Conservation (phyloP, 768 basidiomycete species). For the Pholiota microspora region DNA sequence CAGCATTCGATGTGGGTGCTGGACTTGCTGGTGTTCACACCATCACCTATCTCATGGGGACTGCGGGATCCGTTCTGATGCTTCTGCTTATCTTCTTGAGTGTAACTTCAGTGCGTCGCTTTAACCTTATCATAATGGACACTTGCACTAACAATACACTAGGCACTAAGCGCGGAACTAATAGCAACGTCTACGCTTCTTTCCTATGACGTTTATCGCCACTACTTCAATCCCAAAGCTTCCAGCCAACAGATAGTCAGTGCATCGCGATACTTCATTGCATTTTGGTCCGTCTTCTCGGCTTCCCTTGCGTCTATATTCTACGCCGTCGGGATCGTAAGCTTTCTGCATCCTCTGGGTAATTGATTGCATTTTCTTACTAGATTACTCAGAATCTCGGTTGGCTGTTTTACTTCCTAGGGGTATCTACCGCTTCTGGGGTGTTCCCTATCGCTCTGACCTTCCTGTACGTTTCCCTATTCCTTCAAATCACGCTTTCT, state of each 20-base stretch:
- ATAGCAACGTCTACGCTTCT: constrained; percentile 35
- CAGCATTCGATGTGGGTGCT: constrained; percentile 26
- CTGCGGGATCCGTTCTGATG: constrained; percentile 33
- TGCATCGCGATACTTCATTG: constrained; percentile 11
- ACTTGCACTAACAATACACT: neutral
- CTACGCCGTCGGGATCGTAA: neutral
- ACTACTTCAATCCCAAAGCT: constrained; percentile 19
- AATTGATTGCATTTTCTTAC: too few relatives aligned
- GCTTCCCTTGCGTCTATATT: constrained; percentile 20
- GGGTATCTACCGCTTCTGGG: constrained; percentile 21
- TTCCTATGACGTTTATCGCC: constrained; percentile 30
- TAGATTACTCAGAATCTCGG: neutral
- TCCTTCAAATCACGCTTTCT: neutral
- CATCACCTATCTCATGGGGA: constrained; percentile 32
- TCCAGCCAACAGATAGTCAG: constrained; percentile 9
- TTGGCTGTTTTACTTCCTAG: constrained; percentile 15
- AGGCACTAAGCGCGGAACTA: constrained; percentile 31
- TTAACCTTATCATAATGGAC: neutral
- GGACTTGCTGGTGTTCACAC: constrained; percentile 33
- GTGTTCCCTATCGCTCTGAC: constrained; percentile 21
- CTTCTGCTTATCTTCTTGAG: constrained; percentile 33
- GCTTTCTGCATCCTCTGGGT: neutral
- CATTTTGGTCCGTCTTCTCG: constrained; percentile 22
- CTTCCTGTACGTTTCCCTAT: neutral
- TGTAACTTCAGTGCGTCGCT: constrained; percentile 27